These are phyloP conservation scores for Penicillium freii DNA, from an alignment of 2,329 filamentous ascomycete species.

Conservation along the genomic window DNA sequence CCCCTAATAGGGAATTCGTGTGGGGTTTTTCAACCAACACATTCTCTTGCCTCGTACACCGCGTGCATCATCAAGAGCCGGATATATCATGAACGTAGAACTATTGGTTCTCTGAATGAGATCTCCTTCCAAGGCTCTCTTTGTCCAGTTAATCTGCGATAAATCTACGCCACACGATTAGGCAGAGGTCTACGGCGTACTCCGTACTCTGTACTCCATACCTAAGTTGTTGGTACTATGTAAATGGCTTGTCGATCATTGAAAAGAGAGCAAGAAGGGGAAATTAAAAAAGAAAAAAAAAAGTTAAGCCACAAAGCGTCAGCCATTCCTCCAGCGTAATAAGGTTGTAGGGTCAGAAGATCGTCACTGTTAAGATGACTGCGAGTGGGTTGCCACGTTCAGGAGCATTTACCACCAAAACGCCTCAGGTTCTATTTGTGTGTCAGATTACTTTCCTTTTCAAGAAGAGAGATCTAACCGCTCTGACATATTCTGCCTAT, in stretches of 20 bases:
- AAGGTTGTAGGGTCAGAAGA: conserved; percentile 17
- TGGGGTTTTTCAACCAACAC: neutral
- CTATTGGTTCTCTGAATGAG: neutral
- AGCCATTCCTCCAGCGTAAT: conserved; percentile 3
- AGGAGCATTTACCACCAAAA: conserved; percentile 15
- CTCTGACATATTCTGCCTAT: neutral
- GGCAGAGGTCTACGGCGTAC: neutral
- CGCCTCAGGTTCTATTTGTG: conserved; percentile 7
- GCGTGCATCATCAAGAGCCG: neutral
- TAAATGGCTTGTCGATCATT: conserved; percentile 6
- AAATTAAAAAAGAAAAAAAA: neutral
- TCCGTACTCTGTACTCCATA: neutral
- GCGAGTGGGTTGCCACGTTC: conserved; percentile 23
- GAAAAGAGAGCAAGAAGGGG: neutral
- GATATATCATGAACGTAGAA: neutral
- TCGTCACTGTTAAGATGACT: conserved; percentile 15
- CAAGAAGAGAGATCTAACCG: neutral
- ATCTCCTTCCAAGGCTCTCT: neutral
- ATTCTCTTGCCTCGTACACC: conserved; percentile 5
- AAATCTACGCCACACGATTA: neutral
- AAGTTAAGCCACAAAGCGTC: neutral
- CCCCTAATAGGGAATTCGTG: conserved; percentile 11
- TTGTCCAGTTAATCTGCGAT: neutral
- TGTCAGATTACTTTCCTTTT: neutral
- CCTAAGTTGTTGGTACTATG: neutral